Conservation (phyloP, 495 filamentous ascomycete species). For the Penicillium maclennaniae region DNA sequence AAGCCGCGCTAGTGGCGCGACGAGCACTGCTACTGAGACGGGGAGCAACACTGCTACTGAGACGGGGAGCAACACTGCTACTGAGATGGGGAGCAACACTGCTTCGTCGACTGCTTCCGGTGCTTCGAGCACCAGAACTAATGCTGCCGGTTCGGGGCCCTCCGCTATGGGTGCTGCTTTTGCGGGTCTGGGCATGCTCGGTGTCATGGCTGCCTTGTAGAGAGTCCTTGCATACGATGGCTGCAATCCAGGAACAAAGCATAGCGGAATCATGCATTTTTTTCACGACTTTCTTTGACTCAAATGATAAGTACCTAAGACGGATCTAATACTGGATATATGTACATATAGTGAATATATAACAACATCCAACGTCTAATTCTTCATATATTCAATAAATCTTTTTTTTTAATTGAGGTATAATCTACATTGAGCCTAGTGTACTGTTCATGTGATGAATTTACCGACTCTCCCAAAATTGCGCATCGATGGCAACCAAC, state of each 20-base stretch:
- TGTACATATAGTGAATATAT: not conserved
- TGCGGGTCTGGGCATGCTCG: slow-evolving; percentile 31
- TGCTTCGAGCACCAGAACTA: slow-evolving; percentile 10
- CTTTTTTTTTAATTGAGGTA: no score
- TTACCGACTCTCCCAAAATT: slow-evolving; percentile 87
- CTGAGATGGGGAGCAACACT: not conserved
- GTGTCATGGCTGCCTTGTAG: slow-evolving; percentile 40
- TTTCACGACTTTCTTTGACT: slow-evolving; percentile 19
- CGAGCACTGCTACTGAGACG: slow-evolving; percentile 10
- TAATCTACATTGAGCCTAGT: not conserved
- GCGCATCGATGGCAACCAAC: slow-evolving; percentile 72
- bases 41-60: not conserved
- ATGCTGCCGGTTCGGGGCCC: slow-evolving; percentile 1
- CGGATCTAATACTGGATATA: slow-evolving; percentile 9
- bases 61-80: slow-evolving; percentile 8
- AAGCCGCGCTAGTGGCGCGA: slow-evolving; percentile 9
- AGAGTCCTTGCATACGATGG: not conserved
- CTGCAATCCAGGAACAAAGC: not conserved
- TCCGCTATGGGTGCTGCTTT: slow-evolving; percentile 19
- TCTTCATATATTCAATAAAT: not conserved
- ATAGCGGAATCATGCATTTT: not conserved
- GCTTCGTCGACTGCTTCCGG: not conserved
- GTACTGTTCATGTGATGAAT: not conserved
- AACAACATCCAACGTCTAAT: not conserved
- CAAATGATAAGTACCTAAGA: not conserved